Evolutionary conservation across 1,284 basidiomycete genomes (phyloP).

Genomic region (Malassezia caprae): DNA sequence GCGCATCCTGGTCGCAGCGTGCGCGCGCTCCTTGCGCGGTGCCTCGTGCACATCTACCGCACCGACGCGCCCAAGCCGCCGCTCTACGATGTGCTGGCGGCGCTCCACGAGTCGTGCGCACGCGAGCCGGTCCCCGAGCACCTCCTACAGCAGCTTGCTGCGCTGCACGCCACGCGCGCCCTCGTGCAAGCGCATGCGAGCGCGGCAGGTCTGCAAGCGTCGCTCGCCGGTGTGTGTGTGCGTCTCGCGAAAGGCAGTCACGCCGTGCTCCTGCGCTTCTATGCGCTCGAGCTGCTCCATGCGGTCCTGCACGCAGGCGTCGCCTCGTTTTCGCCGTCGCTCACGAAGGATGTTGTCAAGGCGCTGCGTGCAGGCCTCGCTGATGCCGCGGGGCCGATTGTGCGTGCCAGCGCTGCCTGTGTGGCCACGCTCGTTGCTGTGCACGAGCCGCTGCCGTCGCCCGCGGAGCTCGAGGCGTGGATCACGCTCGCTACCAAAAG

Average conservation of each 20-base stretch:
- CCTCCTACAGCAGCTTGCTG: conserved; percentile 57
- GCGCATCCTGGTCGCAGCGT: conserved; percentile 5
- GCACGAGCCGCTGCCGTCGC: conserved; percentile 37
- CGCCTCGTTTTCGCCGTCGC: conserved; percentile 15
- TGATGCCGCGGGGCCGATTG: conserved; percentile 76
- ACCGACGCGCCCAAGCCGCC: conserved; percentile 22
- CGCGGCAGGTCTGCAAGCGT: conserved; percentile 67
- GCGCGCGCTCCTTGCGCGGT: conserved; percentile 6
- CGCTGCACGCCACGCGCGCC: conserved; percentile 70
- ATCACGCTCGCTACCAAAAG: conserved; percentile 63
- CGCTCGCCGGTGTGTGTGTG: neutral
- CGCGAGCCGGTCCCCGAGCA: neutral
- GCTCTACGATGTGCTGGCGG: conserved; percentile 22
- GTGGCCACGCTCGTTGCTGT: neutral
- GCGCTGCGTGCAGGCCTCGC: conserved; percentile 64
- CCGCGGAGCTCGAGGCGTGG: conserved; percentile 65
- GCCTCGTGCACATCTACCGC: conserved; percentile 5
- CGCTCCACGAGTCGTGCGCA: neutral
- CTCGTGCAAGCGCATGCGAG: conserved; percentile 70
- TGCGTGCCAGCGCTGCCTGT: conserved; percentile 65
- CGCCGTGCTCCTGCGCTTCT: conserved; percentile 59
- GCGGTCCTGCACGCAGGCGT: conserved; percentile 78
- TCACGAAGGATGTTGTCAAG: conserved; percentile 73
- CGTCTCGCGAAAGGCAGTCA: conserved; percentile 23
- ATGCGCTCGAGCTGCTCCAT: conserved; percentile 66